Base-by-base conservation (phyloP, 805 yeast species). In the Zygotorulaspora florentina region DNA sequence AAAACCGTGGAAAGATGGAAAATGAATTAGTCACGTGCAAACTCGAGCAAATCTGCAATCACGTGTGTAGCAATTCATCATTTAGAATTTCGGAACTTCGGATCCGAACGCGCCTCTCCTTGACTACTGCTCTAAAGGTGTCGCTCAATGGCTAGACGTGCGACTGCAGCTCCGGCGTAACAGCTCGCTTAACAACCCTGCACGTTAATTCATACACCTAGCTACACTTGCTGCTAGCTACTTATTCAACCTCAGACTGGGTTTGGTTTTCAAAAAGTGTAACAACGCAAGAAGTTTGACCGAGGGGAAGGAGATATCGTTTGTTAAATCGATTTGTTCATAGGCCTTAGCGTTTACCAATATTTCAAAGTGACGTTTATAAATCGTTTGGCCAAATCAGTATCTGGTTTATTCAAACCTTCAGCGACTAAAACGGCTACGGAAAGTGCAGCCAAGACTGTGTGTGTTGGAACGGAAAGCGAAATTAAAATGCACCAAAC, bases 401-500 rank as follows among this genome's bases (percentile, higher is more conserved):
- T 54, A 36, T 44, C 54, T 20, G 48, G 48, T 39, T 45, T 54
- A 23, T 50, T 50, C 27, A 50, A 45, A 26, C 40, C 55, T 15
- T 34, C 53, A 15, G 37, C 48, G 18, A 33, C 45, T 25, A 48
- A 37, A 17, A 34, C 48, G 10, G 27, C 35, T 3, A 13, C 33
- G 4, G 33, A 29, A 29, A 13, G 33, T 12, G 33, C 15, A 8
- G 16, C n/a, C 3, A 17, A 33, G 16, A 17, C 7, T 13, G 36
- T 11, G 3, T 13, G 36, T 13, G 36, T n/a, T 10, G 37, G 12
- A 3, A 16, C 33, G 12, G 34, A 28, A 16, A 29, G 37, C 16
- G 38, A 44, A 13, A 27, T 23, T 13, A 37, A 45, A 18, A 69
- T 68, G 71, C 69, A 68, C 43, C 55, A 61, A 26, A 55, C 70